Conservation (phyloP, 305 asterid species). For the Ajuga reptans region DNA sequence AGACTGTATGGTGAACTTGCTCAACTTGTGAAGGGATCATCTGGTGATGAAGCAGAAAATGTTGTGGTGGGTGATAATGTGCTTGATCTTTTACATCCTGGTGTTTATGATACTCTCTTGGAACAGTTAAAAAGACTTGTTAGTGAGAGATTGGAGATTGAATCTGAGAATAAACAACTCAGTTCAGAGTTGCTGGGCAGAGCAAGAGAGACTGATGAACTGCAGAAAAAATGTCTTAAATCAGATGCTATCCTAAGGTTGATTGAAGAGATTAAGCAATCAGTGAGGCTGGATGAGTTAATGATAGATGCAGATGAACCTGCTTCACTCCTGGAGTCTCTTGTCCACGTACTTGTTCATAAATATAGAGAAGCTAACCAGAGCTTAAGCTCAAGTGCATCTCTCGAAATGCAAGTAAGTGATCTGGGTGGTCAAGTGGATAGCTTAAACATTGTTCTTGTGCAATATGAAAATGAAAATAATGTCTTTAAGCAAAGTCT, state of each 20-base stretch:
- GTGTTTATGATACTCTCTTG: slow-evolving; percentile 39
- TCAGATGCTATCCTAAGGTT: slow-evolving; percentile 44
- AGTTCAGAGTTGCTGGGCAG: slow-evolving; percentile 44
- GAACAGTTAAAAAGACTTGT: slow-evolving; percentile 40
- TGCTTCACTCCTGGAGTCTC: slow-evolving; percentile 45
- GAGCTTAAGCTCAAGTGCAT: slow-evolving; percentile 39
- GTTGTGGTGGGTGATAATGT: slow-evolving; percentile 30
- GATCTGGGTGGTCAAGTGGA: slow-evolving; percentile 53
- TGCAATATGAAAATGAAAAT: slow-evolving; percentile 64
- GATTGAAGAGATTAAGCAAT: slow-evolving; percentile 54
- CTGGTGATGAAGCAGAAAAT: slow-evolving; percentile 37
- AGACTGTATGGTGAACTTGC: slow-evolving; percentile 42
- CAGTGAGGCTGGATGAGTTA: slow-evolving; percentile 42
- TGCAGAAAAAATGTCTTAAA: slow-evolving; percentile 42
- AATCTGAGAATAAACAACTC: slow-evolving; percentile 48
- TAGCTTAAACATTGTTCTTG: slow-evolving; percentile 38
- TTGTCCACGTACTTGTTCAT: slow-evolving; percentile 51
- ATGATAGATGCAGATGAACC: slow-evolving; percentile 40
- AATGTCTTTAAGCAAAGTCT: slow-evolving; percentile 52
- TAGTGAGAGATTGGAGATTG: slow-evolving; percentile 51
- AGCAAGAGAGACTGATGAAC: slow-evolving; percentile 44
- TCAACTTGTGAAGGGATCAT: slow-evolving; percentile 37
- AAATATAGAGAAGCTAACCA: slow-evolving; percentile 52
- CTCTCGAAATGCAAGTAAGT: slow-evolving; percentile 50
- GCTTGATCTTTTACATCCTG: slow-evolving; percentile 43